Evolutionary conservation across 805 yeast species (phyloP).

Genomic region (Phaffomyces opuntiae): DNA sequence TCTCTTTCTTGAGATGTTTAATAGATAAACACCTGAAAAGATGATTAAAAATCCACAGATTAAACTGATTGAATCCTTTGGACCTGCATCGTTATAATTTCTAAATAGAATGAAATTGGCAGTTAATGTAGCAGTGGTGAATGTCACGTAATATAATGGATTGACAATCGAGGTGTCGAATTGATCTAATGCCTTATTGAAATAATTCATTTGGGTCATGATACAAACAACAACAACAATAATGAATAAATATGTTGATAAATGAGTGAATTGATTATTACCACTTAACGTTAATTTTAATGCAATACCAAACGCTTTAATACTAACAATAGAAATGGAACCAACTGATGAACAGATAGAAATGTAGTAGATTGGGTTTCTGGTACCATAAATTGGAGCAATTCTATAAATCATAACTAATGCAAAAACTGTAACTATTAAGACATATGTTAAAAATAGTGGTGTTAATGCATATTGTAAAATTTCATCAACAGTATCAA

Average conservation of each 20-base stretch:
- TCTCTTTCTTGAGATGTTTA: constrained; percentile 68
- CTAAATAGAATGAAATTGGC: constrained; percentile 83
- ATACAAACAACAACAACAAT: constrained; percentile 75
- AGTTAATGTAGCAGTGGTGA: constrained; percentile 78
- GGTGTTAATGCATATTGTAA: constrained; percentile 74
- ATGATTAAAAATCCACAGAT: constrained; percentile 82
- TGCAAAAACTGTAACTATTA: constrained; percentile 58
- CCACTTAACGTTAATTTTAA: constrained; percentile 78
- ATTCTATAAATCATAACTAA: constrained; percentile 74
- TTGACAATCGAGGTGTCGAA: constrained; percentile 90
- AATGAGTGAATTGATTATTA: constrained; percentile 79
- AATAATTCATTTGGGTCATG: constrained; percentile 86
- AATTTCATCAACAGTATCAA: constrained; percentile 83
- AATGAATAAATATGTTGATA: constrained; percentile 77
- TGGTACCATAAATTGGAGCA: constrained; percentile 73
- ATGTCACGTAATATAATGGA: constrained; percentile 85
- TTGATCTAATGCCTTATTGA: constrained; percentile 89
- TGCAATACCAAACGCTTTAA: constrained; percentile 91
- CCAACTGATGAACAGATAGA: constrained; percentile 89
- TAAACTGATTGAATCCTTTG: constrained; percentile 73
- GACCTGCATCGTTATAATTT: constrained; percentile 79
- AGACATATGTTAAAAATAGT: constrained; percentile 60
- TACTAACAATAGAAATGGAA: constrained; percentile 83
- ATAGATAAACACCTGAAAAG: constrained; percentile 78
- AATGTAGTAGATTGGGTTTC: constrained; percentile 82